Conservation (phyloP, 2,329 filamentous ascomycete species). For the Colletotrichum neosansevieriae region DNA sequence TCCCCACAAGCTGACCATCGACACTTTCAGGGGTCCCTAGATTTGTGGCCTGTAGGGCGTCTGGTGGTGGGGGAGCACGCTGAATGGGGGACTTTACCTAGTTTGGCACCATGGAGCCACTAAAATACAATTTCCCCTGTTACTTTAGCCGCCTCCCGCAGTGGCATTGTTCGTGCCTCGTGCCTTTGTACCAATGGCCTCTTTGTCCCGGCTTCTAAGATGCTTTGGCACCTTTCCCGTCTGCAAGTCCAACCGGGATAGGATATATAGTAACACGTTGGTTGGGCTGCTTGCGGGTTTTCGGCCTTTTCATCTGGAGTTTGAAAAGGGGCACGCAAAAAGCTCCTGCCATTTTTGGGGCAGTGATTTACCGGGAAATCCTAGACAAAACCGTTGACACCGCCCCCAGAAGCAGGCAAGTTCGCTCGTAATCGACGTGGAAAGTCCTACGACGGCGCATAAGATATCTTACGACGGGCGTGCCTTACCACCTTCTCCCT, state of each 20-base stretch:
- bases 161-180: conserved; percentile 12
- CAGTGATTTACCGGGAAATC: conserved; percentile 26
- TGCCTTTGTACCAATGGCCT: conserved; percentile 23
- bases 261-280: neutral
- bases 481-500: conserved; percentile 20
- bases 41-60: too few species aligned
- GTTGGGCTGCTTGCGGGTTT: neutral
- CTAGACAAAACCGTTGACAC: conserved; percentile 31
- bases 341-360: conserved; percentile 2
- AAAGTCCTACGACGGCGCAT: conserved; percentile 7
- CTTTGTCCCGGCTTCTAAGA: neutral
- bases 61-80: too few species aligned
- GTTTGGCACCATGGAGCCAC: conserved; percentile 18
- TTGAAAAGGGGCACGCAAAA: conserved; percentile 2
- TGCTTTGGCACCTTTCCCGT: neutral
- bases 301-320: conserved; percentile 21
- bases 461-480: neutral
- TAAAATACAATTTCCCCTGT: conserved; percentile 32
- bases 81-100: conserved; percentile 12
- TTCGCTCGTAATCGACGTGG: neutral
- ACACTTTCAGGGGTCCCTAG: conserved; percentile 35
- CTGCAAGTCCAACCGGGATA: neutral
- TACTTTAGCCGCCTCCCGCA: conserved; percentile 18
- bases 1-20: conserved; percentile 23
- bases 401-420: conserved; percentile 24